phyloP scores from a whole-genome alignment of 2,329 filamentous ascomycete genomes.

The Leptographium galeiforme region DNA sequence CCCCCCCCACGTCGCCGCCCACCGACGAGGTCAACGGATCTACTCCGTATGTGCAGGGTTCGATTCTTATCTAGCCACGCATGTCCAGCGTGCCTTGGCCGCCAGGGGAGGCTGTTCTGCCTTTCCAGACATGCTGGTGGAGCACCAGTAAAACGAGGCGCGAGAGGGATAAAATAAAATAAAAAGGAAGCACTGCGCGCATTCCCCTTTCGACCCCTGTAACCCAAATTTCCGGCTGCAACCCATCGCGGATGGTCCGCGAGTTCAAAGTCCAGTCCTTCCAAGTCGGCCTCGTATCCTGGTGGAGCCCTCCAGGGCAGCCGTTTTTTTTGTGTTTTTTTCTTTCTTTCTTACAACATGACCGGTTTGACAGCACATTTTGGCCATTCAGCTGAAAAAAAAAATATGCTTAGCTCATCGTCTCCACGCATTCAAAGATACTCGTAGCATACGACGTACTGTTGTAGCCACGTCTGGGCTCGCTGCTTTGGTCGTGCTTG shows the following conservation, averaged over 20 bases:
- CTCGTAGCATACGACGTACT: no score
- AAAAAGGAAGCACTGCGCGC: background rate
- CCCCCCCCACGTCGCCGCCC: background rate
- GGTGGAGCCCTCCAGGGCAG: background rate
- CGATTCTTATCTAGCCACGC: background rate
- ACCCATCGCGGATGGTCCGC: slow-evolving; percentile 4
- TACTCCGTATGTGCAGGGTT: background rate
- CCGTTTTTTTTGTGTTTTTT: background rate
- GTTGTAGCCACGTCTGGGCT: no score
- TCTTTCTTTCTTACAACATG: background rate
- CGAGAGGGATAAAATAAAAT: no score
- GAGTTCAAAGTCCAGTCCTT: no score
- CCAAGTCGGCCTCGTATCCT: background rate
- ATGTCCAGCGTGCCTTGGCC: no score
- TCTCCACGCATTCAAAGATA: no score
- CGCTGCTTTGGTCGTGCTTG: no score
- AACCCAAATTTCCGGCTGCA: slow-evolving; percentile 9
- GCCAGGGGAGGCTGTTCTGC: no score
- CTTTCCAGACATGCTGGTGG: no score
- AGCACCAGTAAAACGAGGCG: no score
- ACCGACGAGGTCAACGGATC: background rate
- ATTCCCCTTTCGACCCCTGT: slow-evolving; percentile 5
- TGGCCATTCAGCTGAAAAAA: background rate
- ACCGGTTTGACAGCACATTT: background rate
- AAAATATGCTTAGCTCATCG: no score